A percentile compares a stretch with the other conserved stretches of the same genome.
phyloP scores from a whole-genome alignment of 225 moss, liverwort and hornwort genomes.

The Physcomitrellopsis africana region DNA sequence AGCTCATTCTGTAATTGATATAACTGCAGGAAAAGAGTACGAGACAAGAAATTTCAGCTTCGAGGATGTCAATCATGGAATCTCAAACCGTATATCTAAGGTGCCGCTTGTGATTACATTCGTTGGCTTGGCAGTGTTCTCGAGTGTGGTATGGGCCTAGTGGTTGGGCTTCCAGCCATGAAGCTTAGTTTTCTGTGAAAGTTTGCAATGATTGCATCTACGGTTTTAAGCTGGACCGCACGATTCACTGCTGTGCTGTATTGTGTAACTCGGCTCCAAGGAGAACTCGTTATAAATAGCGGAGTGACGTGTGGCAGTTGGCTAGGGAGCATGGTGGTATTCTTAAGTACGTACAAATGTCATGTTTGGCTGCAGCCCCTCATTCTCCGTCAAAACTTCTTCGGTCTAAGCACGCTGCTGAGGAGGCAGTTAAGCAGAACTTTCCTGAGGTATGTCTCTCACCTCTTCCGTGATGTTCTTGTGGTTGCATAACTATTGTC shows the following conservation, averaged over 20 bases:
- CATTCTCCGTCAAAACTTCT: conserved; percentile 50
- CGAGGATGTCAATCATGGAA: conserved; percentile 61
- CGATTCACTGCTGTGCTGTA: not conserved
- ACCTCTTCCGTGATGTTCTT: not conserved
- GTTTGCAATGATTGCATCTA: not conserved
- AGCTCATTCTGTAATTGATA: not conserved
- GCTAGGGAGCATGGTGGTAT: conserved; percentile 66
- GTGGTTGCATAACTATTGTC: not conserved
- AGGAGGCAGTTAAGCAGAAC: conserved; percentile 52
- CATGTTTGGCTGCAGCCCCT: conserved; percentile 59
- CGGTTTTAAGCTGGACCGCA: not conserved
- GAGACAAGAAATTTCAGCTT: conserved; percentile 76
- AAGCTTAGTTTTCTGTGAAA: not conserved
- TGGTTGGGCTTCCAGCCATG: not conserved
- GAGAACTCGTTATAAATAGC: not conserved
- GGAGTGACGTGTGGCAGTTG: conserved; percentile 42
- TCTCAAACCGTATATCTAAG: conserved; percentile 63
- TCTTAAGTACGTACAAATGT: conserved; percentile 63
- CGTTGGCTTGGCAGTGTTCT: not conserved
- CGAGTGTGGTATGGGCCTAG: not conserved
- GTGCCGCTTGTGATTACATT: conserved; percentile 30
- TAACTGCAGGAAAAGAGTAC: conserved; percentile 58
- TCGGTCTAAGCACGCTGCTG: conserved; percentile 66
- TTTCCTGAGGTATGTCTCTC: conserved; percentile 58
- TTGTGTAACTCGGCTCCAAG: not conserved